Evolutionary conservation across 2,329 filamentous ascomycete species (phyloP).

Genomic region (Paecilomyces sp.): DNA sequence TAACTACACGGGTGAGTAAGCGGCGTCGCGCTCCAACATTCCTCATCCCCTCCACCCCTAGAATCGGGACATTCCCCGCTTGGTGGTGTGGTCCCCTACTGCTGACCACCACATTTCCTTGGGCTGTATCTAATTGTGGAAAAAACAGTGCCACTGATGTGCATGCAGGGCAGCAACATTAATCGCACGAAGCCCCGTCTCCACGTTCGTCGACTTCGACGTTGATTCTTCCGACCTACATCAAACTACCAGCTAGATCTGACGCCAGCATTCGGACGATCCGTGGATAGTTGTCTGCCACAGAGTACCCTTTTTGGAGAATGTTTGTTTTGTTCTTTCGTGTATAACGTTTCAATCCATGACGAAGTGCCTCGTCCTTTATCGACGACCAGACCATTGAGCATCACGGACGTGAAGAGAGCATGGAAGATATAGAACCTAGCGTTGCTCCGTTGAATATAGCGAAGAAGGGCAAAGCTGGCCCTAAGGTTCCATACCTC

Average conservation of each 20-base stretch:
- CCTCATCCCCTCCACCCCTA: conserved; percentile 10
- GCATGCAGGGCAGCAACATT: neutral
- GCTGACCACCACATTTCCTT: conserved; percentile 2
- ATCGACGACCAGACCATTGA: neutral
- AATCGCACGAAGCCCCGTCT: neutral
- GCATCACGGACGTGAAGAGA: conserved; percentile 8
- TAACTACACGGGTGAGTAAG: neutral
- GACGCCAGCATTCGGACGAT: neutral
- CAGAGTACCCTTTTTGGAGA: neutral
- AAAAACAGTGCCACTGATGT: neutral
- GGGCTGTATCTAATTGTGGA: conserved; percentile 3
- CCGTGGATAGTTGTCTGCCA: neutral
- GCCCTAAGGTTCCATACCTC: conserved; percentile 7
- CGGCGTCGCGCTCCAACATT: conserved; percentile 5
- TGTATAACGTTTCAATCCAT: conserved; percentile 16
- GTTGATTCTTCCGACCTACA: neutral
- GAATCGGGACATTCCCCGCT: conserved; percentile 19
- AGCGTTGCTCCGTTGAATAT: conserved; percentile 33
- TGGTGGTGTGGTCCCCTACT: neutral
- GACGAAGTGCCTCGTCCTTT: conserved; percentile 15
- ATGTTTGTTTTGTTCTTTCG: conserved; percentile 4
- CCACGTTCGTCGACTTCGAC: neutral
- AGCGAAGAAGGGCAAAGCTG: conserved; percentile 26
- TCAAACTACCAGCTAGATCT: neutral
- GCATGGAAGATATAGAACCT: conserved; percentile 27